Conservation (phyloP, 345 rosid species). For the Noccaea bulbosa region DNA sequence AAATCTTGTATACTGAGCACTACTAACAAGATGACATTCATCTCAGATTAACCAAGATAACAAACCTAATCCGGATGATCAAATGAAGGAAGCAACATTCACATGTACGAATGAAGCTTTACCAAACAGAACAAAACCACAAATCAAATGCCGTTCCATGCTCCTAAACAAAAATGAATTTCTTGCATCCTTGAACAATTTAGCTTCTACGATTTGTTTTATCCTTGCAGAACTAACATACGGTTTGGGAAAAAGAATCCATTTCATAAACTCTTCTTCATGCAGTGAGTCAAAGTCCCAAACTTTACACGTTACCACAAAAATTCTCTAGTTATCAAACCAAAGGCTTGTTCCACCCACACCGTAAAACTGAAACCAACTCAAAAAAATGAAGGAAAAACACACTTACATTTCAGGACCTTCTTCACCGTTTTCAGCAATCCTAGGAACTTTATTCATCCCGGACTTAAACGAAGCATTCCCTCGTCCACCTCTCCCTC, state of each 20-base stretch:
- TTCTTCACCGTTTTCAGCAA: slow-evolving; percentile 95
- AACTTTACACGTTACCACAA: slow-evolving; percentile 19
- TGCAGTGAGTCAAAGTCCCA: slow-evolving; percentile 10
- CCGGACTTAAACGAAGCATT: slow-evolving; percentile 89
- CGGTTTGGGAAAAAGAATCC: background rate
- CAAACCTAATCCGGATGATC: background rate
- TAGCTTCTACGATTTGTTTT: slow-evolving; percentile 19
- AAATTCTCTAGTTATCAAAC: background rate
- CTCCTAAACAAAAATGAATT: slow-evolving; percentile 1
- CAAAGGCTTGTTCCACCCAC: no score
- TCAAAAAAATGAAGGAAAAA: slow-evolving; percentile 12
- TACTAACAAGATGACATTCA: background rate
- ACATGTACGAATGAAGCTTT: slow-evolving; percentile 6
- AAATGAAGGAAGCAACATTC: background rate
- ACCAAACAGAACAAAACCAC: background rate
- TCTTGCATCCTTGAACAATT: background rate
- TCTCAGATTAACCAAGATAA: background rate
- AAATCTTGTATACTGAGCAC: background rate
- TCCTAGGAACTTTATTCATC: slow-evolving; percentile 79
- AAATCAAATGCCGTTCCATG: slow-evolving; percentile 10
- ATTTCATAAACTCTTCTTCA: slow-evolving; percentile 2
- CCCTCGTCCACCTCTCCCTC: slow-evolving; percentile 97
- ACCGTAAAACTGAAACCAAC: background rate
- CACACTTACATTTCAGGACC: slow-evolving; percentile 91
- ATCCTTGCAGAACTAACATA: slow-evolving; percentile 12